Base-by-base conservation (phyloP, 345 rosid species). In the Populus alba region DNA sequence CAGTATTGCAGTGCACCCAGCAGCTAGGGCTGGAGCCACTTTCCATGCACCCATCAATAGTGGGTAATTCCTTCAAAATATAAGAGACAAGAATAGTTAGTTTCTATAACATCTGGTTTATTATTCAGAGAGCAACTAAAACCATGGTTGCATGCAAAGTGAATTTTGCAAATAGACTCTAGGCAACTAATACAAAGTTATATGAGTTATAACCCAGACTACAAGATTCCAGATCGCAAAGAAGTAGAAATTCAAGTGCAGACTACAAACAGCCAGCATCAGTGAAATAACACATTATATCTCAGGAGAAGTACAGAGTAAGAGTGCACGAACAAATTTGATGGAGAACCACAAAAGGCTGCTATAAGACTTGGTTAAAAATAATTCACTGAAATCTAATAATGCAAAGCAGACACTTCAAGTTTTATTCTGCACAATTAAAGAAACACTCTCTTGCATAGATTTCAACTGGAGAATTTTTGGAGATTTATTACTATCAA, bases 21-120 rank as follows among this genome's bases (percentile, higher is more conserved):
- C 99, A 76, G 99, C 99, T 86, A 97, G 81, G 51, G 99, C 92
- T 78, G 99, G 98, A 84, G 99, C 99, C 31, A 94, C 97, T 84
- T 97, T 97, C 98, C 99, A 94, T 71, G 89, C 80, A 67, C 98
- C 97, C 97, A 97, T 89, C 89, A 94, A 85, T 22, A 97, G 80
- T 1, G 98, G 99, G 79, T 97, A 94, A 82, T 96, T 96, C 99
- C 98, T 93, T 89, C 88, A 89, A 73, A 53, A 80, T 17, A 83
- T 17, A 83, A 76, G 66, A 29, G 65, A 65, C 25, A 78, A 76
- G 8, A 13, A 61, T 53, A 49, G 13, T 68, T 76, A 83, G 77
- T 51, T 66, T 55, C 23, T 17, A 13, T 31, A 55, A 70, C 16
- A 70, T 33, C 39, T 45, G 75, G 49, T 70, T 74, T 66, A 18